These are phyloP conservation scores for Anisodus acutangulus DNA, from an alignment of 257 asterid genomes.

Conservation along the genomic window DNA sequence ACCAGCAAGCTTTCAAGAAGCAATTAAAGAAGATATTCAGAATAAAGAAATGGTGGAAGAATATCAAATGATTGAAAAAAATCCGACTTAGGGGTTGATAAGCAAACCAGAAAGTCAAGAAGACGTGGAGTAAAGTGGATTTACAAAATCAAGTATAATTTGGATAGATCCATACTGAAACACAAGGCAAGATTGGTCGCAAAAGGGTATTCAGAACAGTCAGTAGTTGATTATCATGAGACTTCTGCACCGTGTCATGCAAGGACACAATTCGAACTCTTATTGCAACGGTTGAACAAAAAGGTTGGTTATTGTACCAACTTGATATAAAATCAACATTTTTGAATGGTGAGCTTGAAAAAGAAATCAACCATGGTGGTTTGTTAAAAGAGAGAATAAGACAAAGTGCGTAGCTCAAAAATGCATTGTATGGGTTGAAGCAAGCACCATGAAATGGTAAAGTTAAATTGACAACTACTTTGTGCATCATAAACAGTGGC, in stretches of 20 bases:
- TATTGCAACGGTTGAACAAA: background rate
- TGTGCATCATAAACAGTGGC: background rate
- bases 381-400: background rate
- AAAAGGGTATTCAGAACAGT: background rate
- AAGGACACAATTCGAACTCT: background rate
- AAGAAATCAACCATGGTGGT: background rate
- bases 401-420: background rate
- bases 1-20: slow-evolving; percentile 10
- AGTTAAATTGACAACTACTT: background rate
- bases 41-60: slow-evolving; percentile 13
- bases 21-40: background rate
- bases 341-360: slow-evolving; percentile 7
- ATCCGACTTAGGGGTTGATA: slow-evolving; percentile 2
- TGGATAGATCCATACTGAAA: background rate
- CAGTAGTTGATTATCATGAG: background rate
- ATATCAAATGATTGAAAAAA: background rate
- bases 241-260: background rate
- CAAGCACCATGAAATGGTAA: background rate
- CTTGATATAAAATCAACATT: background rate
- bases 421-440: background rate
- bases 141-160: background rate
- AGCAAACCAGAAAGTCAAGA: background rate
- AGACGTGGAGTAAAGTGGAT: background rate
- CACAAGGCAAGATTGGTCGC: background rate
- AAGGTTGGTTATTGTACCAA: background rate